phyloP scores from a whole-genome alignment of 345 rosid species.

The Clarkia xantiana region DNA sequence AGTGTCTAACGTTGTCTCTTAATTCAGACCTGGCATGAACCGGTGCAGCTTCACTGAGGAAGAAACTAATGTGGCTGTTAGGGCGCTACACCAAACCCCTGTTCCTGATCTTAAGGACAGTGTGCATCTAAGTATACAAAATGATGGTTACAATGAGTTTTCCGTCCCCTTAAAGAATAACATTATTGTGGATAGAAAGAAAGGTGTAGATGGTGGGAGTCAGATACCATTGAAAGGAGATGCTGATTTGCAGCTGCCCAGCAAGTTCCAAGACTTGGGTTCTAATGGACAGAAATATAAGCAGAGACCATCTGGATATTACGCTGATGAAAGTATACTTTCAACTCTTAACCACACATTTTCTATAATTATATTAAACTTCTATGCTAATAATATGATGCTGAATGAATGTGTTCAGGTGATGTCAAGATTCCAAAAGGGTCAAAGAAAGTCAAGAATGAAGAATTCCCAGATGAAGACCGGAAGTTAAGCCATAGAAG shows the following conservation, averaged over 20 bases:
- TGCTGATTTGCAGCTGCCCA: slow-evolving; percentile 23
- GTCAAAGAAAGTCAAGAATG: slow-evolving; percentile 55
- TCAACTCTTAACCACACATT: slow-evolving; percentile 7
- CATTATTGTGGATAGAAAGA: slow-evolving; percentile 21
- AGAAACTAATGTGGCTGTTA: slow-evolving; percentile 53
- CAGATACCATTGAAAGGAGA: slow-evolving; percentile 28
- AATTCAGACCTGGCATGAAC: slow-evolving; percentile 29
- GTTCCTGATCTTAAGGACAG: slow-evolving; percentile 23
- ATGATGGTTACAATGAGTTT: slow-evolving; percentile 6
- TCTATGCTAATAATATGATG: not conserved
- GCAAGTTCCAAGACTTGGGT: slow-evolving; percentile 23
- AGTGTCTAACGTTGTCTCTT: not conserved
- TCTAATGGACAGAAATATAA: slow-evolving; percentile 32
- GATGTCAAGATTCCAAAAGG: slow-evolving; percentile 37
- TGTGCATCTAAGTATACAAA: not conserved
- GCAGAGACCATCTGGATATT: slow-evolving; percentile 26
- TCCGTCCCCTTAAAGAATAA: slow-evolving; percentile 41
- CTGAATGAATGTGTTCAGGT: slow-evolving; percentile 23
- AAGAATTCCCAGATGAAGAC: slow-evolving; percentile 31
- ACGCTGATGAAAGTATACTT: slow-evolving; percentile 57
- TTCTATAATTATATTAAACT: not conserved
- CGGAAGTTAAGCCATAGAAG: slow-evolving; percentile 29
- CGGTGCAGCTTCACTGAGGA: slow-evolving; percentile 49
- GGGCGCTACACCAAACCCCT: slow-evolving; percentile 31
- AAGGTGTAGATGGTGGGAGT: slow-evolving; percentile 27